Percentiles rank a stretch among this genome's conserved stretches.
These are phyloP conservation scores for Evansstolkia leycettana DNA, from an alignment of 495 filamentous ascomycete genomes.

Conservation along the genomic window DNA sequence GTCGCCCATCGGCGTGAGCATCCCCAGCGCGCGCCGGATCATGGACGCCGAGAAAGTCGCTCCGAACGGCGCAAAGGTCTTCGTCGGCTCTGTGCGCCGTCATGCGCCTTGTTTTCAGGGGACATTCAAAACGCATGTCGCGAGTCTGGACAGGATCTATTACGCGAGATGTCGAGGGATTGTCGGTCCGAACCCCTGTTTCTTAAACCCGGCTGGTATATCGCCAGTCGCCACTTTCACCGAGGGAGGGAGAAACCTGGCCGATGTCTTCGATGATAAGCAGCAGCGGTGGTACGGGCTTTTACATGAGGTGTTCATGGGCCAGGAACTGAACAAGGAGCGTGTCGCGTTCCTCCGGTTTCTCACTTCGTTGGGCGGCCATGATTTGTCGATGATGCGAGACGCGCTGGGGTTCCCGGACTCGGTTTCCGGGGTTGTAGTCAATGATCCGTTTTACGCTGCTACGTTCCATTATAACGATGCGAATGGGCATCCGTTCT, in stretches of 20 bases:
- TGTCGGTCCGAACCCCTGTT: slow-evolving; percentile 31
- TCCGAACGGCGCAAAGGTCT: slow-evolving; percentile 23
- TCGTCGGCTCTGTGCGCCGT: slow-evolving; percentile 43
- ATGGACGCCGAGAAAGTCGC: slow-evolving; percentile 21
- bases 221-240: slow-evolving; percentile 14
- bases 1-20: slow-evolving; percentile 36
- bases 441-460: slow-evolving; percentile 34
- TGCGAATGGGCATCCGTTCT: slow-evolving; percentile 23
- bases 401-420: slow-evolving; percentile 37
- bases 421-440: slow-evolving; percentile 31
- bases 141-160: slow-evolving; percentile 28
- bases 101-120: slow-evolving; percentile 38
- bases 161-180: slow-evolving; percentile 45
- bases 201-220: slow-evolving; percentile 30
- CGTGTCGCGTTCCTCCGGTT: slow-evolving; percentile 26
- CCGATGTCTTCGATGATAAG: background rate
- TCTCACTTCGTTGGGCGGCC: slow-evolving; percentile 36
- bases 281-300: slow-evolving; percentile 6
- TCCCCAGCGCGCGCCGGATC: slow-evolving; percentile 26
- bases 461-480: slow-evolving; percentile 32
- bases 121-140: slow-evolving; percentile 36
- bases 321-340: slow-evolving; percentile 19
- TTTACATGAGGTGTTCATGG: slow-evolving; percentile 19
- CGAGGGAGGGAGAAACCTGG: too few species aligned
- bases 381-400: slow-evolving; percentile 44